Base-by-base conservation (phyloP, 106 monocot genomes). In the Dendrobium officinale region DNA sequence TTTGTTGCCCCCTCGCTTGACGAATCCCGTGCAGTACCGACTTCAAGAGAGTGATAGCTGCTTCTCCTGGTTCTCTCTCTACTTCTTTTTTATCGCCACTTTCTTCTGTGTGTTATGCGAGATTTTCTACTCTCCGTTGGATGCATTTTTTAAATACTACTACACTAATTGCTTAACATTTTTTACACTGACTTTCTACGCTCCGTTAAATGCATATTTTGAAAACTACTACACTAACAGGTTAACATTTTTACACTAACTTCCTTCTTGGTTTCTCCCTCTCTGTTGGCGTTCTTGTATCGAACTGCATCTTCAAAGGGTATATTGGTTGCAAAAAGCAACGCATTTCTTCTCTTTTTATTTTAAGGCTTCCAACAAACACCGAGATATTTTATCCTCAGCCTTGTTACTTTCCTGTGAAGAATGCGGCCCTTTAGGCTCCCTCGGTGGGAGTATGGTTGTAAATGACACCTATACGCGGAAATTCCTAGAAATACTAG, bases 1-100 rank as follows among this genome's bases (percentile, higher is more conserved):
- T 42, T 86, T 97, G 55, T 79, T 97, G 26, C 97, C 97, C 5
- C 97, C 97, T 74, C 92, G 90, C 58, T 81, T 89, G 89, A 86
- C 91, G 26, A 86, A 87, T 67, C 88, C 94, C 45, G 94, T 92
- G 29, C 81, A 85, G 74, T 94, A 89, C 83, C 90, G 97, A 56
- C 90, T 97, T 42, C 83, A 85, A 31, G 94, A 88, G 6, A 84
- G 81, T 47, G 97, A 85, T 64, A 91, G 97, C 26, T 97, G 97
- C 88, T 97, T 97, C 83, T 82, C 86, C 24, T 97, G 97, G 97
- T 29, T 84, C 3, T 27, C 26, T 48, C 41, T 49, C 55, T 58
- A 47, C 72, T 17, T 41, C 29, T 29, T 80, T 37, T 42, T 67
- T 2, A 67, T 42, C 56, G 9, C 20, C n/a, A 20, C 3, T 40